These are phyloP conservation scores for Kluyveromyces aestuarii DNA, from an alignment of 805 yeast genomes.

Conservation along the genomic window DNA sequence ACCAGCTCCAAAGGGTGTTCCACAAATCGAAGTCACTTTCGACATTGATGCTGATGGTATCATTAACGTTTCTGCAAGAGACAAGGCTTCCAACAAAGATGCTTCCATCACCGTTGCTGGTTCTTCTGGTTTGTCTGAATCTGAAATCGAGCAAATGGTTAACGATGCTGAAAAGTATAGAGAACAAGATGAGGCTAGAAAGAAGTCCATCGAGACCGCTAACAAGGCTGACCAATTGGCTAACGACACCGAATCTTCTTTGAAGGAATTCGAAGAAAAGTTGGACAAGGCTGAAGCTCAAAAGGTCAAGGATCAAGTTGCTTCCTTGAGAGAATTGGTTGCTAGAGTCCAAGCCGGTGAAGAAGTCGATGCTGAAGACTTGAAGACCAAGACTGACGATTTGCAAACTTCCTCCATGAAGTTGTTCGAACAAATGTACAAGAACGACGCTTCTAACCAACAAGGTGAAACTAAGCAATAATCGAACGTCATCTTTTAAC, in stretches of 20 bases:
- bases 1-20: constrained; percentile 72
- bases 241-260: constrained; percentile 82
- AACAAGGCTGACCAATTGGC: constrained; percentile 70
- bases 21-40: constrained; percentile 81
- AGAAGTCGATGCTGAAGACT: constrained; percentile 43
- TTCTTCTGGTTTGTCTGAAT: constrained; percentile 82
- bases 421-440: constrained; percentile 56
- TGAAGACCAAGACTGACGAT: constrained; percentile 67
- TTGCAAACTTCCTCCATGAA: constrained; percentile 68
- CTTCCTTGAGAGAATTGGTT: constrained; percentile 53
- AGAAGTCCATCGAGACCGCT: constrained; percentile 73
- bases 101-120: constrained; percentile 96
- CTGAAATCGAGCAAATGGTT: constrained; percentile 87
- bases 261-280: constrained; percentile 62
- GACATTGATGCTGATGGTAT: constrained; percentile 97
- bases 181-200: constrained; percentile 79
- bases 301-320: constrained; percentile 41
- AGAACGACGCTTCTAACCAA: constrained; percentile 20
- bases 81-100: constrained; percentile 87
- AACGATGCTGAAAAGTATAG: constrained; percentile 84
- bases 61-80: constrained; percentile 90
- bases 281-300: constrained; percentile 40
- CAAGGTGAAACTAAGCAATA: constrained; percentile 18
- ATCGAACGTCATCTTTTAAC: background rate
- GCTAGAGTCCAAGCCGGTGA: constrained; percentile 59